Evolutionary conservation across 371 early-diverging fungal species (phyloP), one percentile per base, ranked within the genome.

Genomic region (Phascolomyces articulosus): DNA sequence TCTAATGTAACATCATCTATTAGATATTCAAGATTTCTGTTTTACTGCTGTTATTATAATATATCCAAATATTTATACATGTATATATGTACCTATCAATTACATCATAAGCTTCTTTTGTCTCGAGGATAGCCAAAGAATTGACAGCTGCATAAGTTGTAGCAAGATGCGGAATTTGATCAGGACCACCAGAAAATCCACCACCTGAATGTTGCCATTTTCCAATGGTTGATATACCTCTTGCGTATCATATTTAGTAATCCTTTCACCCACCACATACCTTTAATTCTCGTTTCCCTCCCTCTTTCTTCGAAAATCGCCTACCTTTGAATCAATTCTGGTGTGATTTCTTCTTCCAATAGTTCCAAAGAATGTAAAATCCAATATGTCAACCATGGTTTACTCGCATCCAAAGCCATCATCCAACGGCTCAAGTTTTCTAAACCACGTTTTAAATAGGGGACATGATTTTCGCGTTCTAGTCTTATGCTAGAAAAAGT

Each of bases 341-440:
- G 62, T 18, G 85, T 69, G 28, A 90, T 65, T 20, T 66, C 68
- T 47, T 77, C 67, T 21, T 86, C 90, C 31, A 98, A 70, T 10
- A 97, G 74, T 62, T 90, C 91, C 16, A 96, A 77, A 0, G 94
- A 77, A 65, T 96, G 96, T 15, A 93, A 62, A 23, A 92, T 90
- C 98, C 98, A 98, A 71, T 92, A 96, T 2, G 87, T 71, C 13
- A 98, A 65, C 98, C 98, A 98, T 8, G 98, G 95, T 68, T 90
- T 90, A 68, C 90, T 88, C 3, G 98, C 93, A 72, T 96, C 97
- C 47, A 98, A 83, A 0, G 81, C 81, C 0, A 85, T 81, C 74
- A 87, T 92, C 70, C 84, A 83, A n/a, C 77, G 68, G 4, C 84
- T 73, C 16, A 95, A 77, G 1, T 78, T 66, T 9, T 80, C 70